Percentiles rank a stretch among this genome's conserved stretches.
Conservation (phyloP, 139 green algal species). For the Ettlia oleoabundans region DNA sequence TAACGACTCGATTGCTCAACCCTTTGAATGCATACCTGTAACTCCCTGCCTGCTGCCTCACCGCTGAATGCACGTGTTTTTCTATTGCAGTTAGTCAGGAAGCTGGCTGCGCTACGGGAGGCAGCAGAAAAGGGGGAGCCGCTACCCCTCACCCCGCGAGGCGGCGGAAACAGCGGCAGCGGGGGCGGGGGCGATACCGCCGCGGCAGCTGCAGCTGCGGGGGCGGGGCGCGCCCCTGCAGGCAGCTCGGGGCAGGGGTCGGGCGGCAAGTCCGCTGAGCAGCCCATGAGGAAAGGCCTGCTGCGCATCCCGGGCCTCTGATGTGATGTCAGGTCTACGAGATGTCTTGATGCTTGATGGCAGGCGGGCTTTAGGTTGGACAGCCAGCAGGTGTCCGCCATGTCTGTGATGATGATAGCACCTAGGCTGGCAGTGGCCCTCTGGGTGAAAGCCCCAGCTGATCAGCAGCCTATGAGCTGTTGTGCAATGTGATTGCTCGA, state of each 20-base stretch:
- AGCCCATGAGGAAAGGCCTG: slow-evolving; percentile 10
- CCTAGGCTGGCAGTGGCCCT: no score
- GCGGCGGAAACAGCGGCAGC: neutral
- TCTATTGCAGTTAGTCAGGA: neutral
- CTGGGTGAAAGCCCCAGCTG: no score
- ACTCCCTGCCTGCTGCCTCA: neutral
- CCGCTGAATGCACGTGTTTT: no score
- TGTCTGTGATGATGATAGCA: no score
- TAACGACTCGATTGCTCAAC: no score
- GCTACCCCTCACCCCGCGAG: slow-evolving; percentile 10
- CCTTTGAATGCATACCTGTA: neutral
- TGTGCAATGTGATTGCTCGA: no score
- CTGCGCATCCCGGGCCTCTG: slow-evolving; percentile 17
- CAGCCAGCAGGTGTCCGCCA: no score
- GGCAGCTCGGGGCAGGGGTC: neutral
- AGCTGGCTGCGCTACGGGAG: slow-evolving; percentile 12
- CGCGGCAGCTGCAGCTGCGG: neutral
- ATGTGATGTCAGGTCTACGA: no score
- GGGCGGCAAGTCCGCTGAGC: neutral
- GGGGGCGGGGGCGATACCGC: neutral
- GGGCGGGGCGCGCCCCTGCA: no score
- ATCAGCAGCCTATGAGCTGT: no score
- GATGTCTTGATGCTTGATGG: no score
- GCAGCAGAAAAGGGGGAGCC: slow-evolving; percentile 8
- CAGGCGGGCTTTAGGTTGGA: no score